A percentile compares a stretch with the other conserved stretches of the same genome.
Conservation (phyloP, 2,329 filamentous ascomycete genomes). For the Pseudogymnoascus sp. region DNA sequence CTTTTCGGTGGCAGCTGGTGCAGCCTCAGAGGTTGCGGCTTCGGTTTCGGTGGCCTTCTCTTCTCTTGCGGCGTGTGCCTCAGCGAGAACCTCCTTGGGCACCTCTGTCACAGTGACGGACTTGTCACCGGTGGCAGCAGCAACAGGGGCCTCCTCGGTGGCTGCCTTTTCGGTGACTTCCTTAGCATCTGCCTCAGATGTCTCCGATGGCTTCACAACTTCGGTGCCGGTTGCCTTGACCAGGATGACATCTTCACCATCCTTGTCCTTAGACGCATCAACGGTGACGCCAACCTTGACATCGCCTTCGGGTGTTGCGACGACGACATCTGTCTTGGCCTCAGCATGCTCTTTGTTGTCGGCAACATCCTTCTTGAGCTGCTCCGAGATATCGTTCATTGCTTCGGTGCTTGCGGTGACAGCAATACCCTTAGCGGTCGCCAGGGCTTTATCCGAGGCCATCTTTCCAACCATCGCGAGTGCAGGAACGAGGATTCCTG, state of each 20-base stretch:
- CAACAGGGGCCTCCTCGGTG: not conserved
- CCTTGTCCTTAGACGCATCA: not conserved
- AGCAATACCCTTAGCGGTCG: constrained; percentile 17
- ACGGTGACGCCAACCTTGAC: constrained; percentile 2
- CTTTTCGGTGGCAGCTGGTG: not conserved
- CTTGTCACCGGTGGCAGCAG: not conserved
- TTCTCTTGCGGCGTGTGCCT: not conserved
- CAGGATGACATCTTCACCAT: not conserved
- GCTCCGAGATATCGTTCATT: constrained; percentile 18
- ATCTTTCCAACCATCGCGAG: constrained; percentile 22
- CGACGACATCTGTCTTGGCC: not conserved
- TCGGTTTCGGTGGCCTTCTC: not conserved
- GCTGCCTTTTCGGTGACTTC: not conserved
- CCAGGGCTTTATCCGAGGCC: constrained; percentile 17
- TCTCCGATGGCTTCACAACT: not conserved
- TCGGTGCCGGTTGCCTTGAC: constrained; percentile 1
- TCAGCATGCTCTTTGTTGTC: not conserved
- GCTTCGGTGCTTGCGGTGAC: constrained; percentile 16
- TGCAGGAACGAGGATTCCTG: constrained; percentile 19
- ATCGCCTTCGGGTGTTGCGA: not conserved
- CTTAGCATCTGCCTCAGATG: not conserved
- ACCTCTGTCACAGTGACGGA: not conserved
- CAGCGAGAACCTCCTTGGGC: not conserved
- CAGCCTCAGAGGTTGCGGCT: not conserved
- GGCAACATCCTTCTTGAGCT: constrained; percentile 8